Base-by-base conservation (phyloP, 2,329 filamentous ascomycete genomes). In the Monosporascus sp. region DNA sequence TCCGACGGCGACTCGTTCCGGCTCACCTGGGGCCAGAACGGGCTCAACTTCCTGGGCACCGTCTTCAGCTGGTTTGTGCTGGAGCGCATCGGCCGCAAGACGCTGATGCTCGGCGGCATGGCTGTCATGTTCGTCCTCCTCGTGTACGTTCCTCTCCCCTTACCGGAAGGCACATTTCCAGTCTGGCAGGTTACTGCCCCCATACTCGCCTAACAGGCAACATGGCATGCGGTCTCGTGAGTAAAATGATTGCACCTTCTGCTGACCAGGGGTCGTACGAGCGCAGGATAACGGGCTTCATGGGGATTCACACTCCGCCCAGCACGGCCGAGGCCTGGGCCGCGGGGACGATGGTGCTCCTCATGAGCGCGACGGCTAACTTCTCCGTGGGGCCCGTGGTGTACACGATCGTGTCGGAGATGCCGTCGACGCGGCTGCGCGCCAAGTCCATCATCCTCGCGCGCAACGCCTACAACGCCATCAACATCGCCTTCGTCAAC, bases 361-460 rank as follows among this genome's bases (percentile, higher is more conserved):
- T 76, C 6, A 72, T 71, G 39, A 73, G 70, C 5, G 69, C 73
- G 47, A 64, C 70, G 4, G 77, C 77, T 59, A 74, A 74, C 61
- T 66, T 72, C 54, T 75, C 73, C 3, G 67, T 78, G 31, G 76
- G 75, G 0, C 75, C 75, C 2, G 70, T 76, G 14, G 70, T 72
- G 9, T 79, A 76, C 59, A 70, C 71, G 7, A 69, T 78, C 60
- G 79, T 76, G 2, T 69, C 75, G 3, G 76, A 79, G 55, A 70
- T 72, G 11, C 73, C 74, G 0, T 76, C 75, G 0, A 72, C 71
- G 4, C 71, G 75, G 9, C 68, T 78, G 14, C 69, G 72, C 35
- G 66, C 70, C 35, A 75, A 76, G 63, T 76, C 75, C 18, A 72
- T 77, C 18, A 73, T 75, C 17, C 64, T 78, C 22, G 70, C 72